Conservation (phyloP, 352 stramenopile genomes). For the Phytophthora macrochlamydospora region DNA sequence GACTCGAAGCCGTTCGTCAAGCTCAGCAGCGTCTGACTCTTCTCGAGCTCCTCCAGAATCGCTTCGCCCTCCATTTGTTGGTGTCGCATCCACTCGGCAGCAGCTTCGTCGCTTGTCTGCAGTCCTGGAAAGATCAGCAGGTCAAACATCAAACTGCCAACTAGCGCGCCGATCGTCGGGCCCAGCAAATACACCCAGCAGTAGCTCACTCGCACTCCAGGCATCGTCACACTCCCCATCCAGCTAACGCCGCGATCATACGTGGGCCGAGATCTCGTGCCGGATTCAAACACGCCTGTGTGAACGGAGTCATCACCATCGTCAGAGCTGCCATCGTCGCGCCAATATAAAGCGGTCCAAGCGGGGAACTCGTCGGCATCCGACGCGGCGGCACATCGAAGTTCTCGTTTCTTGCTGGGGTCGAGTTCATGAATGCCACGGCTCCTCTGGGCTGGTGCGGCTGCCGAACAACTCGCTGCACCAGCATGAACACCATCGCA, state of each 20-base stretch:
- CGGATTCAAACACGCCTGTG: slow-evolving; percentile 77
- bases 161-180: slow-evolving; percentile 55
- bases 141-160: slow-evolving; percentile 63
- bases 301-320: slow-evolving; percentile 61
- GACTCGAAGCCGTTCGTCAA: slow-evolving; percentile 22
- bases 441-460: slow-evolving; percentile 28
- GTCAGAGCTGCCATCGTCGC: slow-evolving; percentile 54
- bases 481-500: slow-evolving; percentile 63
- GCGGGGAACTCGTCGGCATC: slow-evolving; percentile 10
- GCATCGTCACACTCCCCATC: slow-evolving; percentile 54
- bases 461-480: slow-evolving; percentile 56
- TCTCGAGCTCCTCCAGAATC: slow-evolving; percentile 38
- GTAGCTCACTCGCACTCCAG: slow-evolving; percentile 43
- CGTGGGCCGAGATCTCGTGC: slow-evolving; percentile 78
- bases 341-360: slow-evolving; percentile 60
- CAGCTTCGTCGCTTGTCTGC: slow-evolving; percentile 30
- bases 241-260: slow-evolving; percentile 61
- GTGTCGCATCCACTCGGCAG: slow-evolving; percentile 28
- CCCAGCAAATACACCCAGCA: slow-evolving; percentile 78
- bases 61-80: slow-evolving; percentile 38
- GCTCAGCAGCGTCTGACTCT: slow-evolving; percentile 35
- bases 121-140: slow-evolving; percentile 36
- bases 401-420: slow-evolving; percentile 4
- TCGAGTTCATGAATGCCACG: slow-evolving; percentile 24
- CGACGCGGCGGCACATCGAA: slow-evolving; percentile 11